Base-by-base conservation (phyloP, 1,284 basidiomycete genomes). In the Ceratobasidium theobromae region DNA sequence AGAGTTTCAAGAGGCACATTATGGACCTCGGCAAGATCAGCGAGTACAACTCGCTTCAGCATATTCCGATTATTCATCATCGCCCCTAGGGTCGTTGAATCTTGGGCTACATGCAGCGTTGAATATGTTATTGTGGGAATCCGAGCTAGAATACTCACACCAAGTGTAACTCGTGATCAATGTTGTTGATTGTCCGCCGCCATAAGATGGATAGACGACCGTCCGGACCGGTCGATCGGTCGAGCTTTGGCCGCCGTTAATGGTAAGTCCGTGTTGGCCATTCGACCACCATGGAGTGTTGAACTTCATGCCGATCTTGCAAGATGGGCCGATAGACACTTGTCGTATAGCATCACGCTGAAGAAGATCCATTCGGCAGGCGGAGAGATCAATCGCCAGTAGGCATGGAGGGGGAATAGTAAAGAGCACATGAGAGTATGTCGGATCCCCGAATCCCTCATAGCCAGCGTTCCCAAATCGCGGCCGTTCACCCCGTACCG, bases 261-360 rank as follows among this genome's bases (percentile, higher is more conserved):
- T 67, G 14, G 18, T 28, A 16, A 11, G 11, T 16, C 25, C 12
- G n/a, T n/a, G n/a, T n/a, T n/a, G n/a, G n/a, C n/a, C n/a, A 8
- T 21, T 40, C 48, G 73, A 73, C 79, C 79, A 79, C 73, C 77
- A 79, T 25, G 72, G 65, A 1, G 73, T 72, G 55, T 73, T 72
- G 74, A 77, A 79, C 27, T 75, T 74, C n/a, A 78, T 71, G 14
- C 72, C 76, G 16, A 77, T 69, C 69, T 77, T 77, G 64, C 70
- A 69, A 3, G 72, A 71, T 0, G 74, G 70, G 2, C 69, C 72
- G 65, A 74, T 75, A 18, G 69, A 66, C 16, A 76, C 67, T 25
- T 68, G 51, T 23, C 75, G 73, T 21, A 77, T 67, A 0, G 74
- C 75, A 6, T 65, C 67, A 18, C 70, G 66, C 68, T 74, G 73